A percentile compares a stretch with the other conserved stretches of the same genome.
Conservation (phyloP, 2,329 filamentous ascomycete genomes). For the Eutypa lata region DNA sequence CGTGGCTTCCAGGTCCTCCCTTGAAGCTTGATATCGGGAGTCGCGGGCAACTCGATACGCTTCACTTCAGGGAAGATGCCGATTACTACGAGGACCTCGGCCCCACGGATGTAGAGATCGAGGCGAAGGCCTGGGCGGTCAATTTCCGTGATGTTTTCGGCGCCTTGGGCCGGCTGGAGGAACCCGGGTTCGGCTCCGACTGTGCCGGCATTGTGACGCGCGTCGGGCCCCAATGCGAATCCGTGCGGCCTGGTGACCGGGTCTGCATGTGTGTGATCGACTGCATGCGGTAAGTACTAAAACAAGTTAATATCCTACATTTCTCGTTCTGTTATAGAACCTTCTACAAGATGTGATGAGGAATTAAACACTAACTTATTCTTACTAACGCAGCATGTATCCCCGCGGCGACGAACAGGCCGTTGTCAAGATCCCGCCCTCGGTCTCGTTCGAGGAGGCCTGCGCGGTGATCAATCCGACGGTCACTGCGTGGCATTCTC, state of each 20-base stretch:
- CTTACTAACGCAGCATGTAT: no score
- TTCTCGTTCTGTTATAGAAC: no score
- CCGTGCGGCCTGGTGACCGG: background rate
- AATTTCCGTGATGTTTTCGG: slow-evolving; percentile 1
- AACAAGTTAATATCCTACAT: no score
- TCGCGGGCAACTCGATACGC: background rate
- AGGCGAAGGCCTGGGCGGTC: background rate
- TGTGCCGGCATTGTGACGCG: background rate
- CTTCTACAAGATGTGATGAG: no score
- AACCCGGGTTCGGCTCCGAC: background rate
- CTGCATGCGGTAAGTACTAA: no score
- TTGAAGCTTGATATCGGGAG: slow-evolving; percentile 3
- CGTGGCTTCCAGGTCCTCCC: slow-evolving; percentile 5
- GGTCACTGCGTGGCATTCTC: background rate
- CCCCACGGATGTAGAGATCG: background rate
- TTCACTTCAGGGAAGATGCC: background rate
- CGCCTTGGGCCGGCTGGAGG: background rate
- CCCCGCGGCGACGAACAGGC: background rate
- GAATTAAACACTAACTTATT: no score
- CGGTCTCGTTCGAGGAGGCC: background rate
- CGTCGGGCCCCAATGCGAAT: background rate
- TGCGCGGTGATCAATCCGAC: background rate
- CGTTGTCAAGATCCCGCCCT: background rate
- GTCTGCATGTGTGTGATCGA: background rate
- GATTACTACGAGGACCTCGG: background rate